Conservation (phyloP, 371 early-diverging fungal species). For the Haplosporangium sp. region DNA sequence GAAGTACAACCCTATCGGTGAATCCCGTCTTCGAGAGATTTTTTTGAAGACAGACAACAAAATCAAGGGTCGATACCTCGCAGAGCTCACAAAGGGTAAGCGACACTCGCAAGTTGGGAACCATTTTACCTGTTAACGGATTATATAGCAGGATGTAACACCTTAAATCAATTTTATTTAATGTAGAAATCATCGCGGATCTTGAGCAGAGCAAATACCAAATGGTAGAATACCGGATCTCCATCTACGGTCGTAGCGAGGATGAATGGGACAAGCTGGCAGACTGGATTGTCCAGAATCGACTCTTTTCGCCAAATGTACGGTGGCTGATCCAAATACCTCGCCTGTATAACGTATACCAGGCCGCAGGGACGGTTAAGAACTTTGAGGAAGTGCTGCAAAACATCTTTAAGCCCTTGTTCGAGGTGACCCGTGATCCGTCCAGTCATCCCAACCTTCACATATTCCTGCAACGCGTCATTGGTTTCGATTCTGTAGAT, state of each 20-base stretch:
- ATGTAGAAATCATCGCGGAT: slow-evolving; percentile 84
- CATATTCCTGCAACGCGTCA: slow-evolving; percentile 93
- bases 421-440: slow-evolving; percentile 93
- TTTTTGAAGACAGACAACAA: slow-evolving; percentile 97
- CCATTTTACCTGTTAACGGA: too few relatives aligned
- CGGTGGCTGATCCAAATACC: slow-evolving; percentile 98
- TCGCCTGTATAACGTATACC: slow-evolving; percentile 94
- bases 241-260: slow-evolving; percentile 87
- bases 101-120: too few relatives aligned
- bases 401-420: slow-evolving; percentile 96
- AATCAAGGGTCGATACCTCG: slow-evolving; percentile 92
- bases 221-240: slow-evolving; percentile 94
- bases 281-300: slow-evolving; percentile 95
- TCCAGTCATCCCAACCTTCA: slow-evolving; percentile 88
- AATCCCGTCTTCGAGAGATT: slow-evolving; percentile 78
- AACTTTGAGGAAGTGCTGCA: slow-evolving; percentile 86
- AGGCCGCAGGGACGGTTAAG: slow-evolving; percentile 69
- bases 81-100: slow-evolving; percentile 90
- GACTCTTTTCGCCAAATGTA: slow-evolving; percentile 91
- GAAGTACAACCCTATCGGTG: slow-evolving; percentile 96
- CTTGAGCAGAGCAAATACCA: slow-evolving; percentile 97
- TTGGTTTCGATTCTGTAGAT: slow-evolving; percentile 98
- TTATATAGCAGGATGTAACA: too few relatives aligned
- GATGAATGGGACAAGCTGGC: slow-evolving; percentile 97
- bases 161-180: too few relatives aligned